Conservation (phyloP, 139 green algal species). For the Yamagishiella unicocca region DNA sequence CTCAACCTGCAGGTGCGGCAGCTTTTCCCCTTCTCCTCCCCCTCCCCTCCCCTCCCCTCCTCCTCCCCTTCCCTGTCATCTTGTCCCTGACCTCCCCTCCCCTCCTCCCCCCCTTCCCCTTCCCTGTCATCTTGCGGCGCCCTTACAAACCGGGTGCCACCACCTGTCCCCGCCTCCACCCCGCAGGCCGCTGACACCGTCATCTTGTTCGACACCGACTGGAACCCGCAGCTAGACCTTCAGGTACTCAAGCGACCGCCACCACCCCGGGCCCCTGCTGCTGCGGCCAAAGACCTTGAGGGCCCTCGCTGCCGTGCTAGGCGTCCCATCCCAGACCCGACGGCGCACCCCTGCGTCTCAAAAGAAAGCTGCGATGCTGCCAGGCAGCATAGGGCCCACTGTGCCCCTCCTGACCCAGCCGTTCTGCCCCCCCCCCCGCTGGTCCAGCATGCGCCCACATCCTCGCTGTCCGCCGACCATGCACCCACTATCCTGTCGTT, state of each 20-base stretch:
- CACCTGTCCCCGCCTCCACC: neutral
- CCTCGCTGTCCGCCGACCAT: too few relatives aligned
- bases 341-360: too few relatives aligned
- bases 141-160: neutral
- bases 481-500: too few relatives aligned
- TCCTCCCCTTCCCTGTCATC: neutral
- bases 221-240: slow-evolving; percentile 74
- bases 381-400: too few relatives aligned
- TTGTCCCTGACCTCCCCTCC: neutral
- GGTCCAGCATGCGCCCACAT: too few relatives aligned
- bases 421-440: neutral
- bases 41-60: neutral
- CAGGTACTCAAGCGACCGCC: slow-evolving; percentile 43
- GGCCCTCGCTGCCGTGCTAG: too few relatives aligned
- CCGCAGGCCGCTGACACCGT: slow-evolving; percentile 79
- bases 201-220: slow-evolving; percentile 88
- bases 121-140: neutral
- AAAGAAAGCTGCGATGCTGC: too few relatives aligned
- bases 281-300: too few relatives aligned
- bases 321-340: too few relatives aligned
- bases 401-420: too few relatives aligned
- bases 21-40: neutral
- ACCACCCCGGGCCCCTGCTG: neutral
- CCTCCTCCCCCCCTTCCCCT: neutral
- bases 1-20: slow-evolving; percentile 86